Percentiles rank a stretch among this genome's conserved stretches.
Conservation (phyloP, 2,329 filamentous ascomycete genomes). For the Huntiella savannae region DNA sequence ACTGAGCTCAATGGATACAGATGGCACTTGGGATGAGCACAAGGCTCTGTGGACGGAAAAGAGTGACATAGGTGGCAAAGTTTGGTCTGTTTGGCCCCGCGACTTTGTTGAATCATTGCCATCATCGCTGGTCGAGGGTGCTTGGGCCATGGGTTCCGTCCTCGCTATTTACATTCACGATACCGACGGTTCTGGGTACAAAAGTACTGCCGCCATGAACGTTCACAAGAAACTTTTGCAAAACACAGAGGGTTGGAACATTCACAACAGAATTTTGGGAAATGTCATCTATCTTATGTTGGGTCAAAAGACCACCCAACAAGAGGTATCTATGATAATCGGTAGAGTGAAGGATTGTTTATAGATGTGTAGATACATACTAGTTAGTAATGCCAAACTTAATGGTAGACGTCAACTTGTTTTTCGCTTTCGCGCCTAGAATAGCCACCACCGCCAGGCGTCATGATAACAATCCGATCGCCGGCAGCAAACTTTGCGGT, state of each 20-base stretch:
- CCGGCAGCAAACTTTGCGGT: constrained; percentile 57
- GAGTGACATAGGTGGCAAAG: not conserved
- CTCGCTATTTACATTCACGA: constrained; percentile 41
- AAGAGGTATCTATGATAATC: constrained; percentile 11
- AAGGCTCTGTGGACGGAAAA: constrained; percentile 26
- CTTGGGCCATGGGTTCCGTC: constrained; percentile 58
- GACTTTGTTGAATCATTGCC: constrained; percentile 41
- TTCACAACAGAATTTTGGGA: constrained; percentile 35
- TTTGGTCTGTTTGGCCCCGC: constrained; percentile 55
- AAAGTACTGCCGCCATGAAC: constrained; percentile 25
- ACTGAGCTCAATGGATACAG: constrained; percentile 38
- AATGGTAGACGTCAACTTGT: too few species aligned
- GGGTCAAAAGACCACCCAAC: constrained; percentile 24
- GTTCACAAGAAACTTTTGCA: constrained; percentile 21
- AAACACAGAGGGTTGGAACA: constrained; percentile 22
- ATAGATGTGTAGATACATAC: not conserved
- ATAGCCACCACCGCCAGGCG: constrained; percentile 54
- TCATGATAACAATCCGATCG: constrained; percentile 59
- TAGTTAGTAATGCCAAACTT: not conserved
- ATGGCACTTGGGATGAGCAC: constrained; percentile 37
- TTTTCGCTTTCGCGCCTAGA: not conserved
- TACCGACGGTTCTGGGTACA: constrained; percentile 25
- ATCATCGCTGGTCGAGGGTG: constrained; percentile 34
- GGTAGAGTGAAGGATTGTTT: not conserved
- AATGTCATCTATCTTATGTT: constrained; percentile 42